Conservation (phyloP, 176 grass and related monocot species). For the Carex myosuroides region DNA sequence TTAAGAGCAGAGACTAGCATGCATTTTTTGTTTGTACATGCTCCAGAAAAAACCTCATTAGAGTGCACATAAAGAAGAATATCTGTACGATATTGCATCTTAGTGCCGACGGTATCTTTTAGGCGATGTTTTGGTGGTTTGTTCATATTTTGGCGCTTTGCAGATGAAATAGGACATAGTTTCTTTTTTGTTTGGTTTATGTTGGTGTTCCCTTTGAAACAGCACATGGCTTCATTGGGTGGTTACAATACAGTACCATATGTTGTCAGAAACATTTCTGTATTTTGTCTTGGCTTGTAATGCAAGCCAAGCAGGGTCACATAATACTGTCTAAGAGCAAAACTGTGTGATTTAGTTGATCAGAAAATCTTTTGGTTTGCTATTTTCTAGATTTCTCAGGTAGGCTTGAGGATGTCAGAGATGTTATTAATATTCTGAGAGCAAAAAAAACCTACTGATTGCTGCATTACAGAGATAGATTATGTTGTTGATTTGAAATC, state of each 20-base stretch:
- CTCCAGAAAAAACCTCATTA: not conserved
- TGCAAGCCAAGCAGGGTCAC: not conserved
- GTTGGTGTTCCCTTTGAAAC: not conserved
- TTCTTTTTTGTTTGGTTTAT: not conserved
- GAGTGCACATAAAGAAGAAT: not conserved
- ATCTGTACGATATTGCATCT: not conserved
- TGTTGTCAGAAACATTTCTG: not conserved
- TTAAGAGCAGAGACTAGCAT: not conserved
- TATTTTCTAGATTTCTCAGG: not conserved
- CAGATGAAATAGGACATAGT: not conserved
- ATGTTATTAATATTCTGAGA: not conserved
- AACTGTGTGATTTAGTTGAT: not conserved
- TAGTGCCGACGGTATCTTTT: not conserved
- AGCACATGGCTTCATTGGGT: not conserved
- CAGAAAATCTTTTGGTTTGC: not conserved
- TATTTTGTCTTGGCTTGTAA: not conserved
- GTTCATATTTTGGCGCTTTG: not conserved
- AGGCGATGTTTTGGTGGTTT: not conserved
- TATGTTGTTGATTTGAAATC: not conserved
- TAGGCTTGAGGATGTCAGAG: conserved; percentile 8
- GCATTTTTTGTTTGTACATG: not conserved
- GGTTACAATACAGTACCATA: not conserved
- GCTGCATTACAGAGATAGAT: not conserved
- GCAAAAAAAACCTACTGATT: conserved; percentile 1
- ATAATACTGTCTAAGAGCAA: not conserved